Percentiles rank a stretch among this genome's conserved stretches.
phyloP scores from a whole-genome alignment of 352 stramenopile species.

The Halophytophthora batemanensis region DNA sequence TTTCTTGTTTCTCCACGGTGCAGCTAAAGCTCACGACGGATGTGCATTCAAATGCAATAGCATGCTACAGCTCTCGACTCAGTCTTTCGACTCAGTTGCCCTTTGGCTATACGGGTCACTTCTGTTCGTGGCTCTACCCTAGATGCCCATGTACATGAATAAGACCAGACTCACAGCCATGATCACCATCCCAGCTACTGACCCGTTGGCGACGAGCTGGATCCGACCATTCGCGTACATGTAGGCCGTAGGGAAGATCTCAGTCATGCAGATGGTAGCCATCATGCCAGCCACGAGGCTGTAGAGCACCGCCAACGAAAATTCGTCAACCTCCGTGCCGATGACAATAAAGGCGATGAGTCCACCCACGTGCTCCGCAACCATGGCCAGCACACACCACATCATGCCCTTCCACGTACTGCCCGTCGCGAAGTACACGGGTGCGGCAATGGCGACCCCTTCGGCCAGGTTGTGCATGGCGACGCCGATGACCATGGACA shows the following conservation, averaged over 20 bases:
- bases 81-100: too few relatives aligned
- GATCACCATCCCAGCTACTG: constrained; percentile 85
- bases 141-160: constrained; percentile 65
- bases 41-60: too few relatives aligned
- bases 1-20: too few relatives aligned
- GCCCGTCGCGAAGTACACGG: constrained; percentile 96
- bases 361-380: constrained; percentile 89
- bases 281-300: constrained; percentile 93
- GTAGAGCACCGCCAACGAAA: constrained; percentile 84
- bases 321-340: constrained; percentile 34
- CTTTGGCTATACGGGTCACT: too few relatives aligned
- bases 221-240: constrained; percentile 83
- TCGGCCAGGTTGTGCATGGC: constrained; percentile 97
- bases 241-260: constrained; percentile 91
- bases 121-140: too few relatives aligned
- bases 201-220: constrained; percentile 74
- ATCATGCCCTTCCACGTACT: constrained; percentile 93
- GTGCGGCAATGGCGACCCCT: constrained; percentile 92
- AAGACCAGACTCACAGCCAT: constrained; percentile 89
- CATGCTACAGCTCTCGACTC: too few relatives aligned
- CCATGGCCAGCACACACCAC: constrained; percentile 86
- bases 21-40: too few relatives aligned
- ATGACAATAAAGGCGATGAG: constrained; percentile 75
- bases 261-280: constrained; percentile 88
- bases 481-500: constrained; percentile 91